Percentiles rank a stretch among this genome's conserved stretches.
Conservation (phyloP, 1,284 basidiomycete species). For the Afroboletus lepidellus region DNA sequence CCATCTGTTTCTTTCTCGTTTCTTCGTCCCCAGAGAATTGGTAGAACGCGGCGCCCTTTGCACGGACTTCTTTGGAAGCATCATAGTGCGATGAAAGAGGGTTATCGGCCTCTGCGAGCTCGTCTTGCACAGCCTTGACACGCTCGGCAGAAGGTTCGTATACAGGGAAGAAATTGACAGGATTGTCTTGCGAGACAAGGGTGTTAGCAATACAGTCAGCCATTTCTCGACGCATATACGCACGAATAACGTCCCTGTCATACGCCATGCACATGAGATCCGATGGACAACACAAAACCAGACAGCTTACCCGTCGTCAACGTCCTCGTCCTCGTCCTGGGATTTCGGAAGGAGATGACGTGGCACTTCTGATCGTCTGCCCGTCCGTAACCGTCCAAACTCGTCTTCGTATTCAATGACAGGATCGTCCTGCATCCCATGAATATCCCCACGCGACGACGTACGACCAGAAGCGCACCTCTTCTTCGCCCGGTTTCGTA, state of each 20-base stretch:
- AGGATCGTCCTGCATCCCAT: conserved; percentile 57
- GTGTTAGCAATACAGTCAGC: background rate
- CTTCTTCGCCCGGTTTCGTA: conserved; percentile 37
- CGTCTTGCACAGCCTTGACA: conserved; percentile 71
- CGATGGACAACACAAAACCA: background rate
- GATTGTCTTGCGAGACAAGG: conserved; percentile 56
- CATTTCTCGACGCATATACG: conserved; percentile 35
- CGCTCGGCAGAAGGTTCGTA: conserved; percentile 84
- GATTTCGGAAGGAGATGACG: conserved; percentile 50
- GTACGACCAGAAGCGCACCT: conserved; percentile 33
- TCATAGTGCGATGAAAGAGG: conserved; percentile 82
- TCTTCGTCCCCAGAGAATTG: conserved; percentile 85
- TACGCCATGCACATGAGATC: conserved; percentile 13
- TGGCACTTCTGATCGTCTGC: conserved; percentile 75
- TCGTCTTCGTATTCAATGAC: conserved; percentile 85
- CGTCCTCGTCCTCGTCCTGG: conserved; percentile 31
- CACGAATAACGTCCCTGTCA: conserved; percentile 57
- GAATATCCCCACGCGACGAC: conserved; percentile 2
- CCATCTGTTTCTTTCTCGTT: conserved; percentile 73
- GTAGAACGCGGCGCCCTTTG: conserved; percentile 89
- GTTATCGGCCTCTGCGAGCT: conserved; percentile 70
- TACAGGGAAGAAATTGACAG: conserved; percentile 77
- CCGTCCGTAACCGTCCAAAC: conserved; percentile 73
- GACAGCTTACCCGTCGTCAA: conserved; percentile 55
- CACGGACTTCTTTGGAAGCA: conserved; percentile 74